These are phyloP conservation scores for Gymnopilus dilepis DNA, from an alignment of 768 basidiomycete genomes.

Conservation along the genomic window DNA sequence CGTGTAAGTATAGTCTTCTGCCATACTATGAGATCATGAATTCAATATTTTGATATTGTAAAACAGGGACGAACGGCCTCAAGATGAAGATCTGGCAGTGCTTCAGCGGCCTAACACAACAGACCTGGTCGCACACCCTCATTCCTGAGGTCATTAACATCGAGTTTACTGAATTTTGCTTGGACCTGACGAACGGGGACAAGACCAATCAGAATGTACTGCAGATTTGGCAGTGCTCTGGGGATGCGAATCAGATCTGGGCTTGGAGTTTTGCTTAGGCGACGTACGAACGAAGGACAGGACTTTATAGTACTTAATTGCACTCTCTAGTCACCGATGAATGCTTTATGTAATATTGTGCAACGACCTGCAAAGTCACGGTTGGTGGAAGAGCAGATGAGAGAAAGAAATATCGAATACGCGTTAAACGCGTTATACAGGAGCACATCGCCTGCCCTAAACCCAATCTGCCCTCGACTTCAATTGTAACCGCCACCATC, in stretches of 20 bases:
- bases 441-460: too few species aligned
- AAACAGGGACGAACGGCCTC: constrained; percentile 9
- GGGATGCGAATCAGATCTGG: constrained; percentile 13
- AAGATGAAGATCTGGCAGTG: constrained; percentile 7
- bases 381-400: too few species aligned
- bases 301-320: too few species aligned
- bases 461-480: too few species aligned
- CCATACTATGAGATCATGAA: too few species aligned
- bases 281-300: neutral
- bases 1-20: neutral
- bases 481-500: too few species aligned
- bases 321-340: too few species aligned
- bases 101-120: neutral
- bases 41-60: neutral
- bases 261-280: constrained; percentile 3
- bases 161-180: neutral
- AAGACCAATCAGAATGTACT: constrained; percentile 11
- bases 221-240: constrained; percentile 9
- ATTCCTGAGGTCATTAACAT: neutral
- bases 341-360: too few species aligned
- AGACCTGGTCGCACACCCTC: neutral
- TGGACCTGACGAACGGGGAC: constrained; percentile 10
- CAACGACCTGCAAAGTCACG: too few species aligned
- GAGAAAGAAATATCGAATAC: too few species aligned
- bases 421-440: too few species aligned